A percentile compares a stretch with the other conserved stretches of the same genome.
phyloP scores from a whole-genome alignment of 257 asterid species.

The Marsdenia floribunda region DNA sequence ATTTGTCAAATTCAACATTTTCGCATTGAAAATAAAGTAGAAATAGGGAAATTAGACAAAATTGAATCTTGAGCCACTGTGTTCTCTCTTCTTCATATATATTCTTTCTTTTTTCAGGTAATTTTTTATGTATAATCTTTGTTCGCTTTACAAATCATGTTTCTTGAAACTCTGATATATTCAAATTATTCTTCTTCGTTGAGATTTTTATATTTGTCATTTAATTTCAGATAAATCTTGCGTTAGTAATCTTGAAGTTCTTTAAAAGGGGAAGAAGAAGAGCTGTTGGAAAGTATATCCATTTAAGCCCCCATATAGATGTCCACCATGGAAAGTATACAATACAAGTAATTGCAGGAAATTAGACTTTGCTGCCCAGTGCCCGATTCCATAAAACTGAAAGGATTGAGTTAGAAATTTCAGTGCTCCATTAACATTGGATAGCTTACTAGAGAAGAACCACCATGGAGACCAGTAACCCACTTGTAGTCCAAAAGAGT shows the following conservation, averaged over 20 bases:
- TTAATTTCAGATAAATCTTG: not conserved
- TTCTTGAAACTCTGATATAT: not conserved
- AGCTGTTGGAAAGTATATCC: not conserved
- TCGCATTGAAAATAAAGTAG: conserved; percentile 33
- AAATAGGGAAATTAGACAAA: conserved; percentile 15
- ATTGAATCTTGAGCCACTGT: not conserved
- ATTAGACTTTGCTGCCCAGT: too few species aligned
- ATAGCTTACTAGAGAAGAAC: too few species aligned
- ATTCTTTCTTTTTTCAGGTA: not conserved
- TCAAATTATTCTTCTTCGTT: not conserved
- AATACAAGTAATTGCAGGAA: too few species aligned
- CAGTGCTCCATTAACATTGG: too few species aligned
- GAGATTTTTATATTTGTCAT: not conserved
- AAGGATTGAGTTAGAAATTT: too few species aligned
- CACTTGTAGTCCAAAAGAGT: too few species aligned
- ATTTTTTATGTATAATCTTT: not conserved
- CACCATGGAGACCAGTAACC: too few species aligned
- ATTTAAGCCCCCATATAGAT: not conserved
- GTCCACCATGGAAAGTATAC: too few species aligned
- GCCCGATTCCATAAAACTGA: too few species aligned
- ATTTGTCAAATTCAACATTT: conserved; percentile 20
- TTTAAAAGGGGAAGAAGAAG: not conserved
- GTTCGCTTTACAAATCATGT: not conserved
- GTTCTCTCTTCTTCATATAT: not conserved
- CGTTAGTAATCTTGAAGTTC: not conserved